Conservation (phyloP, 108 stramenopile species). For the Skeletonema tropicum region DNA sequence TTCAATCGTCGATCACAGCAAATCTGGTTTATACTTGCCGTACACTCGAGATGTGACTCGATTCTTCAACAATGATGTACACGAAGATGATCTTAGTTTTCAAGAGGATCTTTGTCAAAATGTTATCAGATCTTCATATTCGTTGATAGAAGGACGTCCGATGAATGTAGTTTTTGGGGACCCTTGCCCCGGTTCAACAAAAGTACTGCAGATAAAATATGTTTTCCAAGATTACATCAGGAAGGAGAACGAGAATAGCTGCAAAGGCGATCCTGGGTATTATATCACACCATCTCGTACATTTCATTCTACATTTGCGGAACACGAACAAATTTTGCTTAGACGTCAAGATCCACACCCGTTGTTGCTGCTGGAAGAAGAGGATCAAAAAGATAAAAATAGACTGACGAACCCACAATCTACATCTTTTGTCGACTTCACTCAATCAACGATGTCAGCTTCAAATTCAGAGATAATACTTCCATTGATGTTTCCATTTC, state of each 20-base stretch:
- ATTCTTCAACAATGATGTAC: conserved; percentile 31
- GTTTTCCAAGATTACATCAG: conserved; percentile 30
- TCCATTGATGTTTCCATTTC: conserved; percentile 58
- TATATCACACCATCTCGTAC: conserved; percentile 39
- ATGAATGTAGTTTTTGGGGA: conserved; percentile 80
- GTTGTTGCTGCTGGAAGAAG: neutral
- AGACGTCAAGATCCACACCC: conserved; percentile 36
- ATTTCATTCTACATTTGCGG: conserved; percentile 58
- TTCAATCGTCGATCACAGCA: conserved; percentile 30
- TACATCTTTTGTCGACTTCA: neutral
- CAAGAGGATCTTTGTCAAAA: neutral
- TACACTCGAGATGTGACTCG: conserved; percentile 59
- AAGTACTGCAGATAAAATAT: conserved; percentile 55
- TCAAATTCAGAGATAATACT: conserved; percentile 57
- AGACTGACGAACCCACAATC: neutral
- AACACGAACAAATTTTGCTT: conserved; percentile 62
- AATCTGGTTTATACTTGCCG: conserved; percentile 32
- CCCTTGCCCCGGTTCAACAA: conserved; percentile 74
- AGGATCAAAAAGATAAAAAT: conserved; percentile 5
- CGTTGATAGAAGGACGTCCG: conserved; percentile 42
- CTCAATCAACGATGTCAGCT: conserved; percentile 38
- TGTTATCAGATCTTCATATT: conserved; percentile 11
- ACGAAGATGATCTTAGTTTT: neutral
- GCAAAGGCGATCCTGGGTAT: neutral
- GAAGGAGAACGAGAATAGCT: neutral